Conservation (phyloP, 106 monocot species). For the Dendrobium chrysotoxum region DNA sequence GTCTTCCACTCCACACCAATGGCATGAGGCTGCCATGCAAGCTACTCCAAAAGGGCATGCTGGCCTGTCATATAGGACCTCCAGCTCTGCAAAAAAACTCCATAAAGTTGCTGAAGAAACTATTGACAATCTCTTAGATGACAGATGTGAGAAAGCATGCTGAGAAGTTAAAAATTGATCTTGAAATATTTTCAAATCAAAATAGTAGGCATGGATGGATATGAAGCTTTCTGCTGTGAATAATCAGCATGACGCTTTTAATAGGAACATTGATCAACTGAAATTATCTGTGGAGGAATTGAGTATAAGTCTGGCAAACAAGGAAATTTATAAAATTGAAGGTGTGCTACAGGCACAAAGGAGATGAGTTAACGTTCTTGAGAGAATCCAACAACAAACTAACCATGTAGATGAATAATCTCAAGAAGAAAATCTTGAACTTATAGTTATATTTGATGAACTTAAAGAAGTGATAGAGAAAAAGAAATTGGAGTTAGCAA, state of each 20-base stretch:
- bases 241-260: conserved; percentile 60
- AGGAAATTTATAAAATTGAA: conserved; percentile 24
- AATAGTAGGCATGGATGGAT: conserved; percentile 38
- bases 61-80: conserved; percentile 22
- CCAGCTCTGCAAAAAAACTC: conserved; percentile 59
- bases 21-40: conserved; percentile 33
- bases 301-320: conserved; percentile 11
- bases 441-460: conserved; percentile 85
- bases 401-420: conserved; percentile 61
- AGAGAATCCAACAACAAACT: conserved; percentile 69
- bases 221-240: conserved; percentile 48
- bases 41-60: conserved; percentile 16
- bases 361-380: conserved; percentile 65
- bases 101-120: conserved; percentile 94
- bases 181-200: conserved; percentile 72
- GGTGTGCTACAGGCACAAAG: conserved; percentile 29
- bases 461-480: conserved; percentile 78
- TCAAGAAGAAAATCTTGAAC: conserved; percentile 90
- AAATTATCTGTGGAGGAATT: conserved; percentile 50
- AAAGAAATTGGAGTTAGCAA: conserved; percentile 55
- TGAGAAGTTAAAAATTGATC: conserved; percentile 62
- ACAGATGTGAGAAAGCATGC: conserved; percentile 96
- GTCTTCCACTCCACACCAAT: conserved; percentile 27
- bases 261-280: conserved; percentile 58
- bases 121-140: conserved; percentile 81